A percentile compares a stretch with the other conserved stretches of the same genome.
Conservation (phyloP, 306 rosid genomes). For the Crotalaria pallida region DNA sequence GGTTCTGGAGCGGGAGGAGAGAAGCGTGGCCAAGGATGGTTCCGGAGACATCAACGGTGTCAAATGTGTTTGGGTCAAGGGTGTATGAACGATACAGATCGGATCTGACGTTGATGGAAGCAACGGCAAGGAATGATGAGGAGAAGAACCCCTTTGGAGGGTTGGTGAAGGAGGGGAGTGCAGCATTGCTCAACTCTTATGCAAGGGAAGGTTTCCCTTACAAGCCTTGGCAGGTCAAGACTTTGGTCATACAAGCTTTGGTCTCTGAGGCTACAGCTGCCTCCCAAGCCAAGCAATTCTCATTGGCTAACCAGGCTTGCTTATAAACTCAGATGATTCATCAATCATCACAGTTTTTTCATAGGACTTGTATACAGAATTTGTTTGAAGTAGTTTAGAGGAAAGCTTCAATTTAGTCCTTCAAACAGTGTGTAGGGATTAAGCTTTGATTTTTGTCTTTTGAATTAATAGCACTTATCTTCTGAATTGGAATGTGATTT, state of each 20-base stretch:
- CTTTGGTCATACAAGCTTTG: constrained; percentile 60
- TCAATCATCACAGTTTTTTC: too few relatives aligned
- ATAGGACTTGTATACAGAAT: too few relatives aligned
- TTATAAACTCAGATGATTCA: constrained; percentile 8
- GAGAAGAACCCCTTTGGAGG: constrained; percentile 43
- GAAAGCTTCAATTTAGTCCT: too few relatives aligned
- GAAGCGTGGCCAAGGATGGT: constrained; percentile 92
- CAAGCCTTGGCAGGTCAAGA: constrained; percentile 85
- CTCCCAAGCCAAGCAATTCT: constrained; percentile 52
- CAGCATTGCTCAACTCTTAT: constrained; percentile 72
- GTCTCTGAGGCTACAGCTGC: constrained; percentile 59
- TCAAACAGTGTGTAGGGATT: too few relatives aligned
- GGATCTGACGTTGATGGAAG: constrained; percentile 71
- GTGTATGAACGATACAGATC: constrained; percentile 63
- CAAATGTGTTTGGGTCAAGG: constrained; percentile 75
- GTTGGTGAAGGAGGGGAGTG: constrained; percentile 69
- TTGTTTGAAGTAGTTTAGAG: too few relatives aligned
- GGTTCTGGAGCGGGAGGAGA: constrained; percentile 74
- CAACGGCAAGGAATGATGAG: constrained; percentile 52
- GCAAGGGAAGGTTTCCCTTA: constrained; percentile 58
- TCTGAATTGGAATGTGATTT: too few relatives aligned
- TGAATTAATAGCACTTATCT: too few relatives aligned
- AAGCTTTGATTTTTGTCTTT: too few relatives aligned
- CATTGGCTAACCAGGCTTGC: constrained; percentile 61
- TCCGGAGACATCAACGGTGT: constrained; percentile 68